Evolutionary conservation across 768 basidiomycete genomes (phyloP).

Genomic region (Lactifluus volemus): DNA sequence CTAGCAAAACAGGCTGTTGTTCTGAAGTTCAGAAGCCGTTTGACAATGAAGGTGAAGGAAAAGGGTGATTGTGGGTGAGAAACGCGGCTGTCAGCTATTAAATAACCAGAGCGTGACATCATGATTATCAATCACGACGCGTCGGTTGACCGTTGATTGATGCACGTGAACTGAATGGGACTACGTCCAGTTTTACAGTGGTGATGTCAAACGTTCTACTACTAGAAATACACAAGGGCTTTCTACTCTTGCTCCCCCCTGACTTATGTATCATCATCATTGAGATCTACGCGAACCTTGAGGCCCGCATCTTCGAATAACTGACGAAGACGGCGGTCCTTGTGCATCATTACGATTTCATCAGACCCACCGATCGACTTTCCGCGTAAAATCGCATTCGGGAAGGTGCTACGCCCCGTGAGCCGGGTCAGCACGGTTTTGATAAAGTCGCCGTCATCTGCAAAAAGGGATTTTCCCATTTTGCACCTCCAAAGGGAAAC

Average conservation of each 20-base stretch:
- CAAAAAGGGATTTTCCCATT: not conserved
- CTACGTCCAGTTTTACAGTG: no score
- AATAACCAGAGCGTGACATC: not conserved
- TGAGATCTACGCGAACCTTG: slow-evolving; percentile 6
- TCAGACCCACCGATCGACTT: slow-evolving; percentile 60
- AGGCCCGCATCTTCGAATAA: slow-evolving; percentile 44
- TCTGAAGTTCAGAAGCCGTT: not conserved
- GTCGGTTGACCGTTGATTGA: no score
- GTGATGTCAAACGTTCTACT: not conserved
- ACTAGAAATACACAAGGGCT: not conserved
- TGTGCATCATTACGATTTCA: slow-evolving; percentile 44
- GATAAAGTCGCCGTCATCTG: slow-evolving; percentile 55
- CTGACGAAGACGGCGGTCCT: slow-evolving; percentile 34
- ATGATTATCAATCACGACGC: no score
- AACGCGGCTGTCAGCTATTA: not conserved
- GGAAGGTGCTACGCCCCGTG: slow-evolving; percentile 63
- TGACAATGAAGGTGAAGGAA: not conserved
- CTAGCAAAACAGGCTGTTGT: not conserved
- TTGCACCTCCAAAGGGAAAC: not conserved
- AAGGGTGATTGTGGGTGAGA: not conserved
- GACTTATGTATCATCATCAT: not conserved
- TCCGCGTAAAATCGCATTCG: slow-evolving; percentile 62
- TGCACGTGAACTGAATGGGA: no score
- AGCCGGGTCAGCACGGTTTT: slow-evolving; percentile 59
- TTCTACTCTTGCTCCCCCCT: not conserved